A percentile compares a stretch with the other conserved stretches of the same genome.
Evolutionary conservation across 1,284 basidiomycete genomes (phyloP).

Genomic region (Wallemia ichthyophaga): DNA sequence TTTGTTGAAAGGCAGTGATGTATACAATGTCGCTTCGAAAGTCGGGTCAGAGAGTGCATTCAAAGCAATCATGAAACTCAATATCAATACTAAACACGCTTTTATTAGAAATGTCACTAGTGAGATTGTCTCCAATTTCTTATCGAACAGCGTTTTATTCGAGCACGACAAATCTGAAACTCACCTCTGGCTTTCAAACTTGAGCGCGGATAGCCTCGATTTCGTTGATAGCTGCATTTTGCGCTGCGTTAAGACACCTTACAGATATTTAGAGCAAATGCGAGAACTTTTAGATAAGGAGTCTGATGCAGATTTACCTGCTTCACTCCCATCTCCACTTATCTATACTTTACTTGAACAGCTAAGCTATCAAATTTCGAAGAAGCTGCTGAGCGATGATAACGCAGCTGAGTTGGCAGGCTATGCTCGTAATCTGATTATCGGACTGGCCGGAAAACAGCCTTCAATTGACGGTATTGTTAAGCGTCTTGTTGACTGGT

Average conservation of each 20-base stretch:
- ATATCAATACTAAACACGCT: slow-evolving; percentile 22
- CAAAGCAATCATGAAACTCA: slow-evolving; percentile 33
- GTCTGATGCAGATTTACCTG: slow-evolving; percentile 1
- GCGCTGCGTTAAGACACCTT: slow-evolving; percentile 53
- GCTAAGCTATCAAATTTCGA: slow-evolving; percentile 28
- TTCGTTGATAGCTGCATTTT: slow-evolving; percentile 69
- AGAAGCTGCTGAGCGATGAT: slow-evolving; percentile 24
- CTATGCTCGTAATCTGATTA: slow-evolving; percentile 30
- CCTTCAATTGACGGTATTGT: background rate
- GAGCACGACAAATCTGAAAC: slow-evolving; percentile 47
- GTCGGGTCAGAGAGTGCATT: slow-evolving; percentile 28
- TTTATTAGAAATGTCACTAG: slow-evolving; percentile 28
- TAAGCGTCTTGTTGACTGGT: background rate
- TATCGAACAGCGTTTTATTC: slow-evolving; percentile 43
- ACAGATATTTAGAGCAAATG: slow-evolving; percentile 53
- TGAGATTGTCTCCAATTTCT: slow-evolving; percentile 27
- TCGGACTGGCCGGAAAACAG: slow-evolving; percentile 27
- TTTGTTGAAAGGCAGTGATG: slow-evolving; percentile 34
- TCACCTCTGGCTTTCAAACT: slow-evolving; percentile 36
- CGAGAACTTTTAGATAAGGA: slow-evolving; percentile 10
- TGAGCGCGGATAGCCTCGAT: slow-evolving; percentile 17
- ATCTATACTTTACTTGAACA: slow-evolving; percentile 49
- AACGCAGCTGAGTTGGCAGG: slow-evolving; percentile 30
- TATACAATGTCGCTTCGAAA: slow-evolving; percentile 47
- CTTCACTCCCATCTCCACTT: slow-evolving; percentile 29